Evolutionary conservation across 2,329 filamentous ascomycete genomes (phyloP).

Genomic region (Fusarium scirpi): DNA sequence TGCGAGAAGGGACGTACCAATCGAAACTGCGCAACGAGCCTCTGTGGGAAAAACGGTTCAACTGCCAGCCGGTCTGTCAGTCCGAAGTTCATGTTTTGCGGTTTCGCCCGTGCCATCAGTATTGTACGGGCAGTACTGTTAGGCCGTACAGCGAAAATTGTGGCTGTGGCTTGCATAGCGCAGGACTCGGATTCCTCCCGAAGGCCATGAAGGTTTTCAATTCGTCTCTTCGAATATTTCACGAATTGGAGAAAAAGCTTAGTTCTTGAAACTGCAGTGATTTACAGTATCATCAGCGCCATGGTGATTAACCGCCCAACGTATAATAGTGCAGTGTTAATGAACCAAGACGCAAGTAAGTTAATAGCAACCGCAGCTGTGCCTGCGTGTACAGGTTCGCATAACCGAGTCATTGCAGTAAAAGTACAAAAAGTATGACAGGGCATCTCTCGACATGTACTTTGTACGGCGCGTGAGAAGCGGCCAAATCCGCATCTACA

Average conservation of each 20-base stretch:
- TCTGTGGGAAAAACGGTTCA: neutral
- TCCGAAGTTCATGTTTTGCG: neutral
- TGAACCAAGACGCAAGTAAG: conserved; percentile 1
- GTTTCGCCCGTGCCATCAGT: too few relatives aligned
- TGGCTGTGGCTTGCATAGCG: conserved; percentile 20
- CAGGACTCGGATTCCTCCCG: conserved; percentile 20
- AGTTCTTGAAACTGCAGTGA: conserved; percentile 3
- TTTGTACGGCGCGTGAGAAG: conserved; percentile 15
- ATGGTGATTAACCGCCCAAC: neutral
- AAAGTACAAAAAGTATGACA: neutral
- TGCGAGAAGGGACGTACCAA: conserved; percentile 39
- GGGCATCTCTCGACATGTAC: neutral
- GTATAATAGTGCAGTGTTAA: conserved; percentile 2
- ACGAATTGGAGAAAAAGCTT: conserved; percentile 19
- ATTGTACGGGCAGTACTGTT: neutral
- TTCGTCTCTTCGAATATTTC: neutral
- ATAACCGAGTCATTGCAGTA: neutral
- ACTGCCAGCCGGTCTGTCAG: neutral
- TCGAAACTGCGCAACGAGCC: conserved; percentile 7
- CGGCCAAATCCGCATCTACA: conserved; percentile 31
- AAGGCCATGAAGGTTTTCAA: conserved; percentile 10
- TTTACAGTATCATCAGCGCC: neutral
- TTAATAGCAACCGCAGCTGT: neutral
- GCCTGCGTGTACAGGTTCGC: neutral
- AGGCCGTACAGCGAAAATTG: neutral